Conservation (phyloP, 805 yeast genomes). For the Candida khao-thaluensis region DNA sequence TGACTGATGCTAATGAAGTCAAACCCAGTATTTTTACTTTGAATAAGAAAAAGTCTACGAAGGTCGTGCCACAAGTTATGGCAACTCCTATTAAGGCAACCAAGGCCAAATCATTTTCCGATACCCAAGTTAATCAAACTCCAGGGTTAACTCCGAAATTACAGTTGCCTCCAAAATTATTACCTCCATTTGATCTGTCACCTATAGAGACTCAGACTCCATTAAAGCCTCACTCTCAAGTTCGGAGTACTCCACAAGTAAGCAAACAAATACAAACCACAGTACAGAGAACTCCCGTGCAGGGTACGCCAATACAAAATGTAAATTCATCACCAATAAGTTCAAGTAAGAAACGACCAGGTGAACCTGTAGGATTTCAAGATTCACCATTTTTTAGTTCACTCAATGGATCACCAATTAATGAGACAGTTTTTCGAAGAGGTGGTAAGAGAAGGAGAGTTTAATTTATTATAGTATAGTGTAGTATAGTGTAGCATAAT, state of each 20-base stretch:
- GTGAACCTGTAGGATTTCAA: slow-evolving; percentile 33
- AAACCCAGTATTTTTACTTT: slow-evolving; percentile 13
- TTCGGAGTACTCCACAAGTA: slow-evolving; percentile 1
- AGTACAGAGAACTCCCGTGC: slow-evolving; percentile 2
- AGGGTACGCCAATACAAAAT: not conserved
- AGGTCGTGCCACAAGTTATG: slow-evolving; percentile 21
- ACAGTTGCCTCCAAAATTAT: not conserved
- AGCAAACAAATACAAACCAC: not conserved
- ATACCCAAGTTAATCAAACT: no score
- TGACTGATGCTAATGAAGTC: slow-evolving; percentile 8
- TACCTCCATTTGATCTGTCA: slow-evolving; percentile 4
- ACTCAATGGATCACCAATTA: slow-evolving; percentile 19
- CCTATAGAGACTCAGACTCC: not conserved
- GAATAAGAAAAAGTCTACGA: slow-evolving; percentile 19
- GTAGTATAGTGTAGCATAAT: no score
- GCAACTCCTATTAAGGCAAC: slow-evolving; percentile 27
- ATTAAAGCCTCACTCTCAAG: not conserved
- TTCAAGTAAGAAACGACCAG: slow-evolving; percentile 22
- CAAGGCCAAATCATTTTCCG: slow-evolving; percentile 12
- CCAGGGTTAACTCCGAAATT: no score
- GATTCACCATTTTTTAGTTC: slow-evolving; percentile 39
- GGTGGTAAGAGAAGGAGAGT: slow-evolving; percentile 9
- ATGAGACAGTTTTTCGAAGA: slow-evolving; percentile 8
- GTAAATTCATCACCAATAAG: slow-evolving; percentile 14
- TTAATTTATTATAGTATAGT: no score